These are phyloP conservation scores for Nitzschia palea DNA, from an alignment of 108 stramenopile species.

Conservation along the genomic window DNA sequence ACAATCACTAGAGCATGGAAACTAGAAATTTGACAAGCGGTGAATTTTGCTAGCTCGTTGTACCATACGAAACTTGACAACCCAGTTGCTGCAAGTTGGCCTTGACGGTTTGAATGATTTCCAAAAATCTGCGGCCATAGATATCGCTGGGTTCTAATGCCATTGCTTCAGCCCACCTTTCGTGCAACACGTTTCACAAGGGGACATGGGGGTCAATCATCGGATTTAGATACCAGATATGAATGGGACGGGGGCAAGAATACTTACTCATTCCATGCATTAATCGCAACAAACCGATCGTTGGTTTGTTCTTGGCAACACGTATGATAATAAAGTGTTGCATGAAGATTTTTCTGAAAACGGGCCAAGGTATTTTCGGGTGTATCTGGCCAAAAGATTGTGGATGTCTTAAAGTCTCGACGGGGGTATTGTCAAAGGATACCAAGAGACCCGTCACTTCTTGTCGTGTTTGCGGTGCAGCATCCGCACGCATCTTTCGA, in stretches of 20 bases:
- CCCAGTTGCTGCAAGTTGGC: not conserved
- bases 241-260: too few relatives aligned
- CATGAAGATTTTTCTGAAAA: slow-evolving; percentile 35
- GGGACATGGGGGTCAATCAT: too few relatives aligned
- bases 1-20: too few relatives aligned
- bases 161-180: slow-evolving; percentile 74
- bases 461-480: not conserved
- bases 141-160: slow-evolving; percentile 60
- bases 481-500: not conserved
- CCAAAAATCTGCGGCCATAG: slow-evolving; percentile 50
- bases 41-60: too few relatives aligned
- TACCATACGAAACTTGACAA: not conserved
- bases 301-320: slow-evolving; percentile 44
- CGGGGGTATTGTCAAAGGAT: slow-evolving; percentile 80
- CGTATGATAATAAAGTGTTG: slow-evolving; percentile 50
- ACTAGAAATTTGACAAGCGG: too few relatives aligned
- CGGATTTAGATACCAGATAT: too few relatives aligned
- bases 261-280: slow-evolving; percentile 62
- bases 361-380: slow-evolving; percentile 36
- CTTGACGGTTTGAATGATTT: slow-evolving; percentile 38
- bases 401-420: slow-evolving; percentile 42
- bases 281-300: slow-evolving; percentile 53
- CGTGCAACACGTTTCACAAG: too few relatives aligned
- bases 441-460: slow-evolving; percentile 55
- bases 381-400: slow-evolving; percentile 25